Evolutionary conservation across 1,284 basidiomycete species (phyloP).

Genomic region (Naganishia sp.): DNA sequence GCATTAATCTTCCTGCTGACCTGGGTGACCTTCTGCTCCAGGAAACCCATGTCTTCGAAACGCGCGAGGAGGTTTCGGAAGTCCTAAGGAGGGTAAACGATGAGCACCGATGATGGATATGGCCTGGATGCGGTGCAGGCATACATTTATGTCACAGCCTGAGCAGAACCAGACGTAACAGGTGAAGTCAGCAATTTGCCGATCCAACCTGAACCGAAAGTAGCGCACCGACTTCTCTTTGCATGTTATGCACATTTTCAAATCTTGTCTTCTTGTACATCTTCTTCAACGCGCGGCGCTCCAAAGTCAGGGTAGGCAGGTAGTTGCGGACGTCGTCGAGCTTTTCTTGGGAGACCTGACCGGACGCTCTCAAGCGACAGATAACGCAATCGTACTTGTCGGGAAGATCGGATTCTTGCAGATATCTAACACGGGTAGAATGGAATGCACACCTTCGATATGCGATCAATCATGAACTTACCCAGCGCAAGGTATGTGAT

Average conservation of each 20-base stretch:
- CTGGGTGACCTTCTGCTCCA: conserved; percentile 3
- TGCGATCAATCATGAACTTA: conserved; percentile 38
- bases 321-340: conserved; percentile 14
- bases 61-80: conserved; percentile 21
- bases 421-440: conserved; percentile 2
- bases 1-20: neutral
- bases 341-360: conserved; percentile 5
- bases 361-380: conserved; percentile 18
- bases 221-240: conserved; percentile 5
- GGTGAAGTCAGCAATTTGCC: neutral
- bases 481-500: conserved; percentile 33
- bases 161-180: neutral
- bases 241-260: conserved; percentile 12
- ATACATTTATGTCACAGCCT: conserved; percentile 24
- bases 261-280: conserved; percentile 21
- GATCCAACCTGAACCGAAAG: neutral
- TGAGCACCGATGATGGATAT: neutral
- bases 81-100: conserved; percentile 2
- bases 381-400: conserved; percentile 26
- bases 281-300: conserved; percentile 23
- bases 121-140: neutral
- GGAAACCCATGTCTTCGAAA: conserved; percentile 14
- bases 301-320: conserved; percentile 26
- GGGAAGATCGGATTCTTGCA: conserved; percentile 19
- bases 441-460: neutral